Evolutionary conservation across 129 eudicot species (phyloP).

Genomic region (Arctium minus): DNA sequence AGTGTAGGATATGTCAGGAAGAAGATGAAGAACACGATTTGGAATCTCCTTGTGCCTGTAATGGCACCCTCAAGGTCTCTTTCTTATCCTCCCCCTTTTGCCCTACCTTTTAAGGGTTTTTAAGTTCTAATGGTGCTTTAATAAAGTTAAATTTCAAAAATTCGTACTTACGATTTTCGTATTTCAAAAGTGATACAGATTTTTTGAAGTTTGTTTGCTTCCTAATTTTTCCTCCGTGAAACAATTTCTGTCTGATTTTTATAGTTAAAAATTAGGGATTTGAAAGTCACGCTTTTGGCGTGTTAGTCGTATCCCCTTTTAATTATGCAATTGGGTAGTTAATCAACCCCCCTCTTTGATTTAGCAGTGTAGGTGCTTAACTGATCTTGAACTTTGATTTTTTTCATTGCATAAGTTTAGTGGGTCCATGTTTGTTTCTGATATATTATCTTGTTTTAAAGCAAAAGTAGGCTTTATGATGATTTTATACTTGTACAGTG

Average conservation of each 20-base stretch:
- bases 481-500: constrained; percentile 12
- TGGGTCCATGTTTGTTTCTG: constrained; percentile 14
- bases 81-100: neutral
- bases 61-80: constrained; percentile 76
- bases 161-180: neutral
- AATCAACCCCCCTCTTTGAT: neutral
- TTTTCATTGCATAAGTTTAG: neutral
- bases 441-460: constrained; percentile 25
- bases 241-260: neutral
- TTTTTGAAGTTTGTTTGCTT: neutral
- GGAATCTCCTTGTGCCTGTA: constrained; percentile 88
- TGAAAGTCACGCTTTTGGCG: neutral
- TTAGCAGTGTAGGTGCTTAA: neutral
- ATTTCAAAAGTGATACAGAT: neutral
- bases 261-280: constrained; percentile 17
- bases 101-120: neutral
- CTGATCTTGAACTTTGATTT: neutral
- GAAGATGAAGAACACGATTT: constrained; percentile 64
- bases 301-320: neutral
- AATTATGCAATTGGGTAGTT: neutral
- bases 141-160: too few relatives aligned
- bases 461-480: constrained; percentile 8
- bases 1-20: constrained; percentile 90
- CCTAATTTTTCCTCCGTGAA: neutral
- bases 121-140: neutral